These are phyloP conservation scores for Globisporangium middletonii DNA, from an alignment of 352 stramenopile genomes.

Conservation along the genomic window DNA sequence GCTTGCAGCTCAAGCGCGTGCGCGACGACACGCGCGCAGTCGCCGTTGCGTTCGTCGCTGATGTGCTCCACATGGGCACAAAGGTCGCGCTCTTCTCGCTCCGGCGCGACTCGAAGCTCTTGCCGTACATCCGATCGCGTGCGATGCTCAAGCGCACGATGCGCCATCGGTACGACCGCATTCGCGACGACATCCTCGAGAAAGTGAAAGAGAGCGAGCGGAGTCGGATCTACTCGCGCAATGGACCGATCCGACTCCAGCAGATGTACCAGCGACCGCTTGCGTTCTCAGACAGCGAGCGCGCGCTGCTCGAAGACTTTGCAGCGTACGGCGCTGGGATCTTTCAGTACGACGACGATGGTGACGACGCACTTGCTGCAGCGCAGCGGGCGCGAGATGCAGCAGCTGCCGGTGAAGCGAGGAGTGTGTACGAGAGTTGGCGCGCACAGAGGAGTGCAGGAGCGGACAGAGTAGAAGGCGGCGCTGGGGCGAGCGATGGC, in stretches of 20 bases:
- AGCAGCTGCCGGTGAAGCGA: neutral
- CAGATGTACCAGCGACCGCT: constrained; percentile 26
- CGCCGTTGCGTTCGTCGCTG: constrained; percentile 21
- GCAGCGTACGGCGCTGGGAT: constrained; percentile 22
- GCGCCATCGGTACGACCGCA: constrained; percentile 38
- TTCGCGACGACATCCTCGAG: constrained; percentile 33
- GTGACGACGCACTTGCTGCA: too few species aligned
- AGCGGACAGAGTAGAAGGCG: neutral
- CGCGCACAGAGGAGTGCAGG: constrained; percentile 3
- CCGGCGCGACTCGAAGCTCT: constrained; percentile 35
- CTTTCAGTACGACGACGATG: constrained; percentile 12
- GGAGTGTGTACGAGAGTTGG: constrained; percentile 19
- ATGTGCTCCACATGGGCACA: constrained; percentile 27
- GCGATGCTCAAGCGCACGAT: constrained; percentile 41
- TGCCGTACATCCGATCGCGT: constrained; percentile 36
- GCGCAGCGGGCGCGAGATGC: neutral
- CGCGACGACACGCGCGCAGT: constrained; percentile 25
- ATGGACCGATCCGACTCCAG: constrained; percentile 39
- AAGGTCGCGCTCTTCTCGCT: constrained; percentile 26
- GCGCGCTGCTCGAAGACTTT: constrained; percentile 38
- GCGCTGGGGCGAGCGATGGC: neutral
- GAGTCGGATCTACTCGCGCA: constrained; percentile 46
- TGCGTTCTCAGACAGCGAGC: constrained; percentile 39
- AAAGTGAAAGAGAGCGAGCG: constrained; percentile 50
- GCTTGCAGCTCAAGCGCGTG: constrained; percentile 45